Evolutionary conservation across 495 filamentous ascomycete species (phyloP).

Genomic region (Podospora fimiseda): DNA sequence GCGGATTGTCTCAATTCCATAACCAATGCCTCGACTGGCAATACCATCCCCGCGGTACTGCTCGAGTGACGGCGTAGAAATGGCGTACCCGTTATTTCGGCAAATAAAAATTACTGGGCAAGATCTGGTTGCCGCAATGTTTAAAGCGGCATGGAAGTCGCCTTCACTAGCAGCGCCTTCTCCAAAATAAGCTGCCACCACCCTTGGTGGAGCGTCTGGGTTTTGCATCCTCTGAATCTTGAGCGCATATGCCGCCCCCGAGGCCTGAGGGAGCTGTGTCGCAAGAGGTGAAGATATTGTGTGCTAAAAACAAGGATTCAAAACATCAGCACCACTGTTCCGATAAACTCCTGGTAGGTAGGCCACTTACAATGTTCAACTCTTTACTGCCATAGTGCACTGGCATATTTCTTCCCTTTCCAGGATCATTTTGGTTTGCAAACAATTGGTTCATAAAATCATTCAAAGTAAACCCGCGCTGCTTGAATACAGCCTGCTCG

Average conservation of each 20-base stretch:
- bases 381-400: constrained; percentile 87
- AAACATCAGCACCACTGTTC: constrained; percentile 9
- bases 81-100: constrained; percentile 96
- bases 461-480: constrained; percentile 78
- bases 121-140: constrained; percentile 88
- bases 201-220: constrained; percentile 53
- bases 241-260: constrained; percentile 88
- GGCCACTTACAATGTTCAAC: constrained; percentile 63
- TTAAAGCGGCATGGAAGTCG: constrained; percentile 95
- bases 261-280: constrained; percentile 92
- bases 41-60: constrained; percentile 98
- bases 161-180: constrained; percentile 97
- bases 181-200: constrained; percentile 89
- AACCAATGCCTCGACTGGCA: constrained; percentile 87
- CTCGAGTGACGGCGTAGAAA: constrained; percentile 88
- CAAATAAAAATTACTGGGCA: constrained; percentile 93
- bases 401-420: constrained; percentile 91
- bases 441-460: constrained; percentile 97
- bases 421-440: constrained; percentile 74
- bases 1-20: constrained; percentile 93
- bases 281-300: constrained; percentile 90
- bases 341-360: background rate
- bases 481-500: constrained; percentile 82
- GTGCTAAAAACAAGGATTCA: constrained; percentile 53
- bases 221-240: constrained; percentile 77